These are phyloP conservation scores for Candida cerambycidarum DNA, from an alignment of 805 yeast species.

Conservation along the genomic window DNA sequence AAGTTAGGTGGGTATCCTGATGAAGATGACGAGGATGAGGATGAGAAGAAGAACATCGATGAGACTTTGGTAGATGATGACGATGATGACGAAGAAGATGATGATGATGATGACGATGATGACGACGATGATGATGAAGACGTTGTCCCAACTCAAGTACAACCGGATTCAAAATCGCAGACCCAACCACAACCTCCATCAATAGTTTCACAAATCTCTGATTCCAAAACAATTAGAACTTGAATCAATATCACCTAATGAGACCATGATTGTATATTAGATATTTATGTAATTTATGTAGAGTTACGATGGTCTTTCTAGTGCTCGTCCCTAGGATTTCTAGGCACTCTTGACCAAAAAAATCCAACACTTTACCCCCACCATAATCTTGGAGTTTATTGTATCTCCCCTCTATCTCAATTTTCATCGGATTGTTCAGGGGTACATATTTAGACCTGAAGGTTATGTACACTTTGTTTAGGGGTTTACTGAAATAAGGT, in stretches of 20 bases:
- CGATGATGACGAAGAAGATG: slow-evolving; percentile 48
- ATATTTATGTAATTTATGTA: slow-evolving; percentile 2
- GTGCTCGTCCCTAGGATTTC: background rate
- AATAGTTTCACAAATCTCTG: background rate
- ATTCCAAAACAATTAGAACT: background rate
- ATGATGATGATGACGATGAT: slow-evolving; percentile 36
- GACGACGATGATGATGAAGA: slow-evolving; percentile 22
- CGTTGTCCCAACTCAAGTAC: slow-evolving; percentile 8
- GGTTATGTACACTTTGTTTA: background rate
- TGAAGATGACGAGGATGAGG: slow-evolving; percentile 50
- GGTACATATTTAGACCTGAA: background rate
- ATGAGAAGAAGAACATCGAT: slow-evolving; percentile 33
- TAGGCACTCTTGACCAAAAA: background rate
- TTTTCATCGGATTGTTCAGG: background rate
- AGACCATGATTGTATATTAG: slow-evolving; percentile 6
- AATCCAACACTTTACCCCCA: no score
- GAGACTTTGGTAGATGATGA: slow-evolving; percentile 42
- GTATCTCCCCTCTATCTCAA: no score
- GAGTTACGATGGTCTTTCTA: background rate
- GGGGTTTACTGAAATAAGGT: background rate
- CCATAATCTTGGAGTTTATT: background rate
- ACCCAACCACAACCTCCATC: slow-evolving; percentile 6
- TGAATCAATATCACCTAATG: background rate
- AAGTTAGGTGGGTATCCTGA: slow-evolving; percentile 58
- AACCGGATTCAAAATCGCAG: no score